Conservation (phyloP, 2,329 filamentous ascomycete species). For the Neonectria neomacrospora region DNA sequence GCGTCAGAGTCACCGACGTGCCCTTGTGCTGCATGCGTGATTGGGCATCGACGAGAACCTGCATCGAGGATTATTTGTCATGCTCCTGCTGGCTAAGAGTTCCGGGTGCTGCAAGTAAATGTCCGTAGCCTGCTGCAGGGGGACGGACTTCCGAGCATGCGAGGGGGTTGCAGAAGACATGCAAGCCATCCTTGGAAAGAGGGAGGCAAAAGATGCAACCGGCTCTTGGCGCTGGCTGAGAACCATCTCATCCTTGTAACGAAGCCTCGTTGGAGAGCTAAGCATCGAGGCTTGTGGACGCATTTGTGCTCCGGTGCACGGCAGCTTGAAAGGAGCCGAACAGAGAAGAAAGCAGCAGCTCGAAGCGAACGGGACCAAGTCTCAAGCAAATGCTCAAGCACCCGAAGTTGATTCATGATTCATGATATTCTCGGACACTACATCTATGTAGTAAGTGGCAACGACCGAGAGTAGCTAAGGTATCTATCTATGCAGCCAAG, state of each 20-base stretch:
- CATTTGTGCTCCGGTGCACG: constrained; percentile 6
- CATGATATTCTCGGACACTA: background rate
- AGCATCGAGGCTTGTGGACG: background rate
- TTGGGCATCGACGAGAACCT: background rate
- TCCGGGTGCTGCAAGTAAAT: constrained; percentile 4
- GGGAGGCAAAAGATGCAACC: background rate
- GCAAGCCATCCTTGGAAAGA: background rate
- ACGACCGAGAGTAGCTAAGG: background rate
- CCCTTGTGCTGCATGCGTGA: constrained; percentile 13
- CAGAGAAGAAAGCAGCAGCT: constrained; percentile 1
- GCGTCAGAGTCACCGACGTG: constrained; percentile 28
- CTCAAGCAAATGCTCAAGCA: background rate
- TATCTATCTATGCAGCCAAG: background rate
- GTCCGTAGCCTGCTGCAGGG: constrained; percentile 3
- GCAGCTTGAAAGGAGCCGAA: background rate
- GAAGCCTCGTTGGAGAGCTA: background rate
- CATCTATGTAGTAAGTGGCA: background rate
- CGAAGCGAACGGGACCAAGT: constrained; percentile 8
- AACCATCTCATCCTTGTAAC: constrained; percentile 5
- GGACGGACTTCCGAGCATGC: constrained; percentile 8
- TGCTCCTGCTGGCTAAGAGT: constrained; percentile 1
- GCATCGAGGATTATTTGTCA: background rate
- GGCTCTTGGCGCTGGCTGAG: background rate
- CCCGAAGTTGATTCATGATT: background rate
- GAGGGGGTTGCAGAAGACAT: constrained; percentile 9